A percentile compares a stretch with the other conserved stretches of the same genome.
These are phyloP conservation scores for Logfia minima DNA, from an alignment of 129 eudicot genomes.

Conservation along the genomic window DNA sequence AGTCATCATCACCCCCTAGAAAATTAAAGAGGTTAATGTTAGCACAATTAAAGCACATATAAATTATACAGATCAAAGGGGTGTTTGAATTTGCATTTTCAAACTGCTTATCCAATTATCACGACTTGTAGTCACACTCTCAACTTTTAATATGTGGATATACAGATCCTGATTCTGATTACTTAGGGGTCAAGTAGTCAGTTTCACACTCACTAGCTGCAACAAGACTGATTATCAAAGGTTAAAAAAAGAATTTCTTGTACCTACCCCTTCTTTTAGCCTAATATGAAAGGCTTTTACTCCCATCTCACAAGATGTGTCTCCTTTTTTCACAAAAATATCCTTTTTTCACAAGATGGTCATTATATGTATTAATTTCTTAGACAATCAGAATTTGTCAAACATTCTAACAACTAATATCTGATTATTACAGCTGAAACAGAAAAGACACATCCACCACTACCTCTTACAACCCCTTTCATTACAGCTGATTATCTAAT, in stretches of 20 bases:
- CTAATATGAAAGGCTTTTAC: background rate
- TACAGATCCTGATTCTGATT: background rate
- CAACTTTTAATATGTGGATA: background rate
- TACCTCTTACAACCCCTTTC: background rate
- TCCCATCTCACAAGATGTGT: background rate
- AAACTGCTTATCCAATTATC: too few relatives aligned
- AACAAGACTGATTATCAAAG: background rate
- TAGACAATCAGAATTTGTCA: background rate
- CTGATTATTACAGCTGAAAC: background rate
- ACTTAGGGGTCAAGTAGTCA: background rate
- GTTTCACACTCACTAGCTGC: background rate
- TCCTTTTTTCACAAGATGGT: background rate
- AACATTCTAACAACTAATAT: background rate
- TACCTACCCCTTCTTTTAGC: background rate
- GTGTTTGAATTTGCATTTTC: background rate
- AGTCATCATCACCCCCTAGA: slow-evolving; percentile 99
- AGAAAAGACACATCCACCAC: background rate
- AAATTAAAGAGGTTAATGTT: slow-evolving; percentile 5
- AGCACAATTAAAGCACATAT: background rate
- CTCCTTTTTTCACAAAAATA: background rate
- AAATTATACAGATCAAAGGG: background rate
- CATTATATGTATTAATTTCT: too few relatives aligned
- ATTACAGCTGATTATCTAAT: background rate
- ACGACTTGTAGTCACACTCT: background rate
- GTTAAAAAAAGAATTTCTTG: background rate